Evolutionary conservation across 2,329 filamentous ascomycete species (phyloP).

Genomic region (Ceratocystis cubensis): DNA sequence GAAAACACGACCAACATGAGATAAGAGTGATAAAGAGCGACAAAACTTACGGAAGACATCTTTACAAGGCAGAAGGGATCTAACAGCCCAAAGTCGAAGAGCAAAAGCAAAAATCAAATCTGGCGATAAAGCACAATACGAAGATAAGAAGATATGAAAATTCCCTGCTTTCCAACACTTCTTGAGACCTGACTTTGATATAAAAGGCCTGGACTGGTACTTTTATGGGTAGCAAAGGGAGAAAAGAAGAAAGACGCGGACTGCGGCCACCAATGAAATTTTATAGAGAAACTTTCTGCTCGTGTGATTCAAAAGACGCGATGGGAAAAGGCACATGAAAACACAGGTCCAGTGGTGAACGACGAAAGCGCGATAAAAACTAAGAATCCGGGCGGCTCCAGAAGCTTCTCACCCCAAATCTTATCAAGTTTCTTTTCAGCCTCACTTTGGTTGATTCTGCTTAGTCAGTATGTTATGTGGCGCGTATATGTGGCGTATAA

Average conservation of each 20-base stretch:
- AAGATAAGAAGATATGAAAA: background rate
- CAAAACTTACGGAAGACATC: constrained; percentile 15
- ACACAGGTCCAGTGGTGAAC: background rate
- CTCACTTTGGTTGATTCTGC: background rate
- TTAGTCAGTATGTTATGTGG: constrained; percentile 7
- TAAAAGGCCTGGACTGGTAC: background rate
- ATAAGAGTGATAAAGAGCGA: too few relatives aligned
- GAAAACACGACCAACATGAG: background rate
- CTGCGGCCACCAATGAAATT: background rate
- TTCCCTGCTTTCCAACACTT: background rate
- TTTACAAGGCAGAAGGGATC: background rate
- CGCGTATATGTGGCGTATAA: background rate
- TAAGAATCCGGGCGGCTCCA: constrained; percentile 6
- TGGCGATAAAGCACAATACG: background rate
- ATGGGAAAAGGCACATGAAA: background rate
- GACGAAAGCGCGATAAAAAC: constrained; percentile 8
- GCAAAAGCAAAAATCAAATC: background rate
- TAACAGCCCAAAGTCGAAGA: too few relatives aligned
- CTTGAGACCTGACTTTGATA: background rate
- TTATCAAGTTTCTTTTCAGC: constrained; percentile 8
- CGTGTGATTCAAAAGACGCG: background rate
- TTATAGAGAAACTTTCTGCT: background rate
- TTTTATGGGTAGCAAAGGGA: too few relatives aligned
- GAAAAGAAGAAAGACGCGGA: background rate
- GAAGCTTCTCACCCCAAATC: constrained; percentile 18